phyloP scores from a whole-genome alignment of 116 monocot species.

The Posidonia oceanica region DNA sequence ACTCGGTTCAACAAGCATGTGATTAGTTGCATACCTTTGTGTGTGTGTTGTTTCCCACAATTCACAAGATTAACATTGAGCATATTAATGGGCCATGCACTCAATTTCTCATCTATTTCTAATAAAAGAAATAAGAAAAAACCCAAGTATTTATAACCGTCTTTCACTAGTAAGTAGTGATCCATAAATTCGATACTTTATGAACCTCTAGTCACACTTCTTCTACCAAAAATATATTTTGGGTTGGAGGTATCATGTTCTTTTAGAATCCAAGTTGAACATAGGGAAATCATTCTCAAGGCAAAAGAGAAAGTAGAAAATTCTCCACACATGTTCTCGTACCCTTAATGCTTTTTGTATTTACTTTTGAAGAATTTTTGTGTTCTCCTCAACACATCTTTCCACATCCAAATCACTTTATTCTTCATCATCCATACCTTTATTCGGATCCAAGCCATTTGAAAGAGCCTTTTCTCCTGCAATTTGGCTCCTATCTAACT shows the following conservation, averaged over 20 bases:
- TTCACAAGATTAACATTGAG: too few species aligned
- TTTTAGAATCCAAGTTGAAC: conserved; percentile 1
- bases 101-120: too few species aligned
- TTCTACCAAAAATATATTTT: background rate
- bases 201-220: background rate
- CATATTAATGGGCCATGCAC: too few species aligned
- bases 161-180: too few species aligned
- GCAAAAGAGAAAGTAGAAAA: conserved; percentile 2
- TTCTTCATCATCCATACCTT: conserved; percentile 13
- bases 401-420: conserved; percentile 13
- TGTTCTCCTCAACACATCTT: background rate
- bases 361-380: conserved; percentile 3
- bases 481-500: background rate
- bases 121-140: too few species aligned
- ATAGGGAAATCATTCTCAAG: background rate
- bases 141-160: too few species aligned
- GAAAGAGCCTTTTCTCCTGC: background rate
- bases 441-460: conserved; percentile 3
- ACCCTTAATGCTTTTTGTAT: background rate
- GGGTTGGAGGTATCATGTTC: background rate
- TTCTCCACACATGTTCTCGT: background rate
- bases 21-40: too few species aligned
- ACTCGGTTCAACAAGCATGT: too few species aligned
- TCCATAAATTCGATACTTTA: background rate
- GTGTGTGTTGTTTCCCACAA: too few species aligned